Base-by-base conservation (phyloP, 306 rosid genomes). In the Vicia villosa region DNA sequence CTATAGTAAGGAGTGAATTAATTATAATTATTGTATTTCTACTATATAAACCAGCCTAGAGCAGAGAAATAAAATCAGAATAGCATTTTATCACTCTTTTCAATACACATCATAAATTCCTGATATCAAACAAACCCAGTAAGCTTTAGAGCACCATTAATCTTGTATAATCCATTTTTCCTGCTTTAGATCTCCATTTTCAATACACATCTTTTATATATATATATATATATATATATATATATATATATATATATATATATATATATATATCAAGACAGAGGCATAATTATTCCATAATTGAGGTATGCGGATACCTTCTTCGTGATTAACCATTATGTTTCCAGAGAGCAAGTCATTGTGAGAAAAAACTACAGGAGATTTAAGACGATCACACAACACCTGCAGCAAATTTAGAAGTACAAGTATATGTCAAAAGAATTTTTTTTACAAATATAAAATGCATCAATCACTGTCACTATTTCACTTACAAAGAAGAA, bases 331-430 rank as follows among this genome's bases (percentile, higher is more conserved):
- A 32, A 87, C 73, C 99, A 94, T 94, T 71, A 94, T 74, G 81
- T 94, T 94, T 83, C 96, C 99, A 63, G 97, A 87, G 41, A 94
- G 96, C 80, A 94, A 83, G 84, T 94, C 97, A 74, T 91, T 91
- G 82, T 94, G 97, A 75, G 92, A 77, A 55, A 91, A 94, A 63
- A 88, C 85, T 64, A 91, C 86, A 13, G 99, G 97, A 73, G 97
- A 80, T 36, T 86, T 74, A 10, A 91, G 83, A 70, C 43, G 81
- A 76, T 78, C 84, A 24, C 91, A 84, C 85, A 94, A 69, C 37
- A 69, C 92, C 97, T 94, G 96, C 86, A 63, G 60, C 80, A 92
- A 80, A 51, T 83, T 78, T 10, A 76, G 15, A 78, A 75, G 72
- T 64, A 73, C 15, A 71, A 40, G 30, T 56, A 63, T 24, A 22